Conservation (phyloP, 805 yeast genomes). For the Kodamaea lidongshanica region DNA sequence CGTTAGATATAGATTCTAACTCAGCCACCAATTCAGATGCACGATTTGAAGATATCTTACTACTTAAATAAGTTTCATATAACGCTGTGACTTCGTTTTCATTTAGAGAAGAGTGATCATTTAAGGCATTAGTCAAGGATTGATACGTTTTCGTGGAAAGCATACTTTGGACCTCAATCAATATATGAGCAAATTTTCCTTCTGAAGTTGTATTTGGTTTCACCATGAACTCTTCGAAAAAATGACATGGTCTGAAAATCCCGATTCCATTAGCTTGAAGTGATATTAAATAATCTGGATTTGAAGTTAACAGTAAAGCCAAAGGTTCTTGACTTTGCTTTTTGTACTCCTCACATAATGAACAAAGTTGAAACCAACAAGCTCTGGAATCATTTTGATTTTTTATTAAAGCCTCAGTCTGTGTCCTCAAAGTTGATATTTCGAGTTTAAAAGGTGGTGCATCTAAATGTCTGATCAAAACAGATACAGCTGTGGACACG, state of each 20-base stretch:
- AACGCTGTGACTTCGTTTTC: conserved; percentile 16
- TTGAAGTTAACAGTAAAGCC: conserved; percentile 17
- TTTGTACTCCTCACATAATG: conserved; percentile 66
- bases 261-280: conserved; percentile 32
- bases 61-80: conserved; percentile 17
- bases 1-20: conserved; percentile 23
- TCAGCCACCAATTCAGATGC: conserved; percentile 15
- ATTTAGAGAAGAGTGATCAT: conserved; percentile 10
- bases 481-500: conserved; percentile 46
- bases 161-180: conserved; percentile 16
- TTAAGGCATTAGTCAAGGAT: conserved; percentile 17
- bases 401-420: too few relatives aligned
- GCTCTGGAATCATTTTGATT: conserved; percentile 8
- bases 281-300: conserved; percentile 15
- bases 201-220: conserved; percentile 8
- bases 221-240: conserved; percentile 21
- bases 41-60: conserved; percentile 23
- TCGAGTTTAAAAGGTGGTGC: neutral
- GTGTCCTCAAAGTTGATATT: neutral
- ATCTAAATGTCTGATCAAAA: conserved; percentile 40
- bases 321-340: conserved; percentile 57
- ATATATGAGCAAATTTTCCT: conserved; percentile 16
- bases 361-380: conserved; percentile 64
- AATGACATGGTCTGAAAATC: conserved; percentile 26
- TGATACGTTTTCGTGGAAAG: conserved; percentile 27